Percentiles rank a stretch among this genome's conserved stretches.
phyloP scores from a whole-genome alignment of 2,329 filamentous ascomycete species.

The Microdochium trichocladiopsis region DNA sequence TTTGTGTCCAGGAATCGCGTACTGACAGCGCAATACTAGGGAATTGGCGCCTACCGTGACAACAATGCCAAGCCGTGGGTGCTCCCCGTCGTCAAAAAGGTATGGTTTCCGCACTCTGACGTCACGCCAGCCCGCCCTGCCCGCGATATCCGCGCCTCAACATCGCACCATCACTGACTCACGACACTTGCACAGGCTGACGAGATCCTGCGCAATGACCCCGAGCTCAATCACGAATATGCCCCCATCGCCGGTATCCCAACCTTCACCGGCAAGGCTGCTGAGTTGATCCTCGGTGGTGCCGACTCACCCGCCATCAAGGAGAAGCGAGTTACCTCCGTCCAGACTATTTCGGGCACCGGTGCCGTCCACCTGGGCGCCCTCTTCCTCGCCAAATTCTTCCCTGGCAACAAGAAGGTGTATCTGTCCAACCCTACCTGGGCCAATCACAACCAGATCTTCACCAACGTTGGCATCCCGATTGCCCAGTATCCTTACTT shows the following conservation, averaged over 20 bases:
- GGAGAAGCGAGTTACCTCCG: constrained; percentile 72
- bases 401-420: constrained; percentile 64
- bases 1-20: constrained; percentile 2
- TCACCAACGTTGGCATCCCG: constrained; percentile 76
- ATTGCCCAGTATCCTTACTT: constrained; percentile 92
- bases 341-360: constrained; percentile 96
- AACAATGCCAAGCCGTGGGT: constrained; percentile 97
- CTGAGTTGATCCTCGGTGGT: constrained; percentile 77
- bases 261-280: constrained; percentile 81
- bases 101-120: constrained; percentile 31
- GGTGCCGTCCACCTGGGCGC: constrained; percentile 90
- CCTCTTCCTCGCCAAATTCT: constrained; percentile 92
- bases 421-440: constrained; percentile 95
- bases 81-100: constrained; percentile 92
- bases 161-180: constrained; percentile 8
- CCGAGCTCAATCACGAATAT: constrained; percentile 95
- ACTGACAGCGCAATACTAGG: constrained; percentile 28
- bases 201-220: constrained; percentile 79
- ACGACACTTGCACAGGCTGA: constrained; percentile 60
- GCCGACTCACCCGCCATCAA: constrained; percentile 70
- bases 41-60: constrained; percentile 89
- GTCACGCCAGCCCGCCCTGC: neutral
- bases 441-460: constrained; percentile 99
- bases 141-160: no score
- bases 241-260: constrained; percentile 87